Evolutionary conservation across 768 basidiomycete genomes (phyloP).

Genomic region (Lanmaoa pseudosensibilis): DNA sequence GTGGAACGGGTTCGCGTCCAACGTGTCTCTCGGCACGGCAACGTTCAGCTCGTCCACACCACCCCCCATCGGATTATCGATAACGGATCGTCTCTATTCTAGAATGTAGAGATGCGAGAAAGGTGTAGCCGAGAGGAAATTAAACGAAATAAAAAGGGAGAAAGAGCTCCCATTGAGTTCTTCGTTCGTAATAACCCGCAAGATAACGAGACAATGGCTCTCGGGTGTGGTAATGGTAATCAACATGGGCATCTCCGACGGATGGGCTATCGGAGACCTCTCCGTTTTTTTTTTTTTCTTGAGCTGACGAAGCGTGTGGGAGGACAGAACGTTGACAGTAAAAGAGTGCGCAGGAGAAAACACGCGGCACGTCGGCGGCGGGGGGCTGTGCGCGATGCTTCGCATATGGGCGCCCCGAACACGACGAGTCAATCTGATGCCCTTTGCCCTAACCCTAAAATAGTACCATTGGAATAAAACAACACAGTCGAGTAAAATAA

Average conservation of each 20-base stretch:
- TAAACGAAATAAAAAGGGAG: not conserved
- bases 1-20: not conserved
- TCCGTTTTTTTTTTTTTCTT: not conserved
- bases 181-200: conserved; percentile 7
- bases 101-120: not conserved
- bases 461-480: conserved; percentile 1
- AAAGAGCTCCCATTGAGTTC: not conserved
- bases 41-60: not conserved
- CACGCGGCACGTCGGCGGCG: conserved; percentile 20
- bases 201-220: not conserved
- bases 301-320: not conserved
- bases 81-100: conserved; percentile 12
- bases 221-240: not conserved
- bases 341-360: conserved; percentile 15
- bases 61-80: conserved; percentile 17
- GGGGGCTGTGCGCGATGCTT: conserved; percentile 11
- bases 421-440: not conserved
- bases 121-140: conserved; percentile 11
- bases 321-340: not conserved
- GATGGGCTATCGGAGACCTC: not conserved
- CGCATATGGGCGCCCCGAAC: not conserved
- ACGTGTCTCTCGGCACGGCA: not conserved
- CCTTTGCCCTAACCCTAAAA: conserved; percentile 35
- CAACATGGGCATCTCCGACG: not conserved
- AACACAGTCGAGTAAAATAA: not conserved